phyloP scores from a whole-genome alignment of 805 yeast genomes.

The Ogataea allantospora region DNA sequence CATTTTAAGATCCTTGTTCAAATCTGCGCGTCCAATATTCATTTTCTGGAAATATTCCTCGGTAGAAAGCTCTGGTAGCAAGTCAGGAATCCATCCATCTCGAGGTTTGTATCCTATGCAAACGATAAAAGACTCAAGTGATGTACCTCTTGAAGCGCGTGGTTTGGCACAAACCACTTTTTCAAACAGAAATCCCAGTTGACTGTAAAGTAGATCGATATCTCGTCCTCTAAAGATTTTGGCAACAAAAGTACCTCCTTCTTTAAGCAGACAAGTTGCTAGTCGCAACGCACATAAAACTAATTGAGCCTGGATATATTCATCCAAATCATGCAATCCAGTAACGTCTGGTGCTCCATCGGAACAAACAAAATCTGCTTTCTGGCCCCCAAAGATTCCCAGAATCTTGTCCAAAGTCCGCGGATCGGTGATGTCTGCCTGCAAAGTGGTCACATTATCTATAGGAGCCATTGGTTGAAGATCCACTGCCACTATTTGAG shows the following conservation, averaged over 20 bases:
- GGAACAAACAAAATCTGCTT: conserved; percentile 93
- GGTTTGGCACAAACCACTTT: conserved; percentile 95
- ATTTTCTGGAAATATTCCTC: conserved; percentile 76
- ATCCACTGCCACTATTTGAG: conserved; percentile 88
- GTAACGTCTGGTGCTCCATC: conserved; percentile 99
- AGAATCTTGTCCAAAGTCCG: conserved; percentile 74
- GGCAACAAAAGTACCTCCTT: conserved; percentile 93
- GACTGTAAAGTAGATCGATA: conserved; percentile 91
- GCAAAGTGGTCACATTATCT: conserved; percentile 83
- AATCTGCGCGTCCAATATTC: conserved; percentile 53
- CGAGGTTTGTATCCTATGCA: conserved; percentile 87
- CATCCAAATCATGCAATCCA: conserved; percentile 94
- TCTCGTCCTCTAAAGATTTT: conserved; percentile 96
- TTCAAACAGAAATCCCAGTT: conserved; percentile 80
- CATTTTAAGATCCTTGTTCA: conserved; percentile 47
- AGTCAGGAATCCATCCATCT: conserved; percentile 74
- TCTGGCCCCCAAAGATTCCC: conserved; percentile 82
- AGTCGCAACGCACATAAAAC: conserved; percentile 88
- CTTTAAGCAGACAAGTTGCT: conserved; percentile 83
- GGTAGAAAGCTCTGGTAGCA: conserved; percentile 53
- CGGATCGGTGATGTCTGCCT: conserved; percentile 98
- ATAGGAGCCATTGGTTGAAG: conserved; percentile 97
- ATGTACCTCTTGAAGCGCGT: conserved; percentile 90
- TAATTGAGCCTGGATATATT: conserved; percentile 93
- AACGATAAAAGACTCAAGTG: conserved; percentile 90